Base-by-base conservation (phyloP, 2,329 filamentous ascomycete species). In the Clarireedia monteithiana region DNA sequence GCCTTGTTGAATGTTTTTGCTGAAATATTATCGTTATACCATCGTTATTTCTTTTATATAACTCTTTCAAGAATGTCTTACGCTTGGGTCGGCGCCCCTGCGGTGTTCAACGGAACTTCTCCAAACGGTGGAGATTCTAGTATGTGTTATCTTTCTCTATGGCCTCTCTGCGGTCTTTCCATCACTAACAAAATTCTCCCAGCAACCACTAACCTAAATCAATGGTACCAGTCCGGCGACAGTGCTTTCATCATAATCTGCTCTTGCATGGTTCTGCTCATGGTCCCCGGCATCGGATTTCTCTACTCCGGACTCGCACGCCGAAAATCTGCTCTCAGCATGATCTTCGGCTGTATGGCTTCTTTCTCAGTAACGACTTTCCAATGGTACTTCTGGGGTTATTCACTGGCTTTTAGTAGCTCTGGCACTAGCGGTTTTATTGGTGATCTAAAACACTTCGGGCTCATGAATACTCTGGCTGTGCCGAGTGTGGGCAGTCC, bases 341-440 rank as follows among this genome's bases (percentile, higher is more conserved):
- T 97, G 78, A 94, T 99, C 68, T 97, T 91, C 90, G 91, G 92
- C 15, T 91, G 88, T 75, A 95, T 99, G 89, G 92, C 88, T 72
- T 94, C 91, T 48, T 88, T 88, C 70, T 91, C 89, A 48, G 85
- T 97, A 69, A 80, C 96, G 70, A 87, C 88, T 56, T 96, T 99
- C 77, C 94, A 99, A 76, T 99, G 94, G 94, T 97, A 96, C 69
- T 96, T 99, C 72, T 97, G 94, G 92, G 94, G 94, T 38, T 99
- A 96, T 73, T 96, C 92, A 14, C 79, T 99, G 59, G 91, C 92
- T 52, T 96, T 97, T 74, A 94, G 88, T 68, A 78, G 81, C 45
- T 84, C 83, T 14, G 88, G 86, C 4, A 90, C 82, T 63, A 96
- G 89, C 74, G 87, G 89, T 53, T 97, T 88, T 75, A 97, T 99